A percentile compares a stretch with the other conserved stretches of the same genome.
Conservation (phyloP, 495 filamentous ascomycete genomes). For the Talaromyces adpressus region DNA sequence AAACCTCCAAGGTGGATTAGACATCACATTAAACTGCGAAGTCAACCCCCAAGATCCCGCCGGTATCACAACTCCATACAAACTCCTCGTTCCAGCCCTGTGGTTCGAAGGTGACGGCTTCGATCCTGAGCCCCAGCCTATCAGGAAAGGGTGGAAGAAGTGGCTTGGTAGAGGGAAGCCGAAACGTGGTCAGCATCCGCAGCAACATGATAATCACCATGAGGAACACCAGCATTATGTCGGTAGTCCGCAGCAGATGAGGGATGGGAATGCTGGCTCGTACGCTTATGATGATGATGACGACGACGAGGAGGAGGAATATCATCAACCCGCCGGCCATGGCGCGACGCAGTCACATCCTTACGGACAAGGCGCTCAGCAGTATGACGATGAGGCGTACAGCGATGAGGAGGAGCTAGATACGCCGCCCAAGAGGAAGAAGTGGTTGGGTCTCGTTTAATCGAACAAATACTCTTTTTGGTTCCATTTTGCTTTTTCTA, state of each 20-base stretch:
- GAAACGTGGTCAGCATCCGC: constrained; percentile 7
- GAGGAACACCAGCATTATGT: constrained; percentile 21
- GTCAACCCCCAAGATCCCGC: constrained; percentile 75
- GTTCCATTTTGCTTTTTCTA: background rate
- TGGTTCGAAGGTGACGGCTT: constrained; percentile 42
- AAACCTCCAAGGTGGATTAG: constrained; percentile 71
- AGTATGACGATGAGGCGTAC: constrained; percentile 7
- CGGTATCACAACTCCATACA: constrained; percentile 83
- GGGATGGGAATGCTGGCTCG: background rate
- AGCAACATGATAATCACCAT: constrained; percentile 18
- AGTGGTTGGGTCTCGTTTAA: constrained; percentile 33
- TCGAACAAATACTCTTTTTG: background rate
- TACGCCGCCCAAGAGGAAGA: constrained; percentile 23
- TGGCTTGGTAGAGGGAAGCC: constrained; percentile 24
- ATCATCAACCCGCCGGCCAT: background rate
- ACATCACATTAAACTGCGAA: constrained; percentile 82
- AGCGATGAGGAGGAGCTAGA: constrained; percentile 13
- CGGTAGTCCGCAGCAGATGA: background rate
- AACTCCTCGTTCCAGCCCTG: constrained; percentile 75
- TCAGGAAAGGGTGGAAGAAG: constrained; percentile 39
- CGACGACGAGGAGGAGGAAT: background rate
- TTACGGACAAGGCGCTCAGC: background rate
- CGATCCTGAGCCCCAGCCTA: constrained; percentile 28
- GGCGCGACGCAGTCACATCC: background rate
- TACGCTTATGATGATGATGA: constrained; percentile 18